phyloP scores from a whole-genome alignment of 2,329 filamentous ascomycete genomes.

The Neopestalotiopsis clavispora region DNA sequence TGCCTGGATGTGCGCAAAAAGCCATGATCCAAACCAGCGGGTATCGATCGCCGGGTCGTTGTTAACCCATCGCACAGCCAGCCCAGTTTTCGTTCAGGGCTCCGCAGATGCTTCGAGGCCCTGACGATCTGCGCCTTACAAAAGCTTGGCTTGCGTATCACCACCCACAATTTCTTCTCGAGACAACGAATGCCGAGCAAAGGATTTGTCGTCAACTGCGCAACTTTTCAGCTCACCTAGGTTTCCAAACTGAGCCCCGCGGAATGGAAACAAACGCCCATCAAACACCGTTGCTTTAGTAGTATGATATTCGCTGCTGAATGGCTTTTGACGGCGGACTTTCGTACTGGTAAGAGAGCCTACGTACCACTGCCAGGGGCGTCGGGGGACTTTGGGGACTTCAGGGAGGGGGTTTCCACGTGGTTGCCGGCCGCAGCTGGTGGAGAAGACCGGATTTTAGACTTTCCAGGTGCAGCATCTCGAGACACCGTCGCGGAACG shows the following conservation, averaged over 20 bases:
- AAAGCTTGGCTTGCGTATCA: not conserved
- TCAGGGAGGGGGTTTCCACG: too few species aligned
- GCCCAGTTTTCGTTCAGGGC: not conserved
- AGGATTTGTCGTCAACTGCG: not conserved
- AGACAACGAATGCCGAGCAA: not conserved
- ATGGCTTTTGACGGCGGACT: not conserved
- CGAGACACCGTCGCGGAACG: not conserved
- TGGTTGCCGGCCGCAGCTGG: not conserved
- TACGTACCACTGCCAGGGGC: too few species aligned
- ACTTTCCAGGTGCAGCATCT: not conserved
- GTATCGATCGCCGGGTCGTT: not conserved
- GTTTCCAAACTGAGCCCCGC: too few species aligned
- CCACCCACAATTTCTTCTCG: not conserved
- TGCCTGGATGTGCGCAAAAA: not conserved
- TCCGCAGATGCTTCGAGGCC: not conserved
- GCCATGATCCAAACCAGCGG: not conserved
- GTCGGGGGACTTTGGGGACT: too few species aligned
- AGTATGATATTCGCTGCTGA: not conserved
- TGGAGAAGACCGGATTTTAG: not conserved
- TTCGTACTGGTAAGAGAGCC: too few species aligned
- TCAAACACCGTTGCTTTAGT: too few species aligned
- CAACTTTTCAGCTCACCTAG: not conserved
- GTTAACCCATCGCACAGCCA: not conserved
- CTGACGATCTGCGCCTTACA: not conserved
- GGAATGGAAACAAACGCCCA: too few species aligned